phyloP scores from a whole-genome alignment of 768 basidiomycete genomes.

The Xerocomus potaroensis region DNA sequence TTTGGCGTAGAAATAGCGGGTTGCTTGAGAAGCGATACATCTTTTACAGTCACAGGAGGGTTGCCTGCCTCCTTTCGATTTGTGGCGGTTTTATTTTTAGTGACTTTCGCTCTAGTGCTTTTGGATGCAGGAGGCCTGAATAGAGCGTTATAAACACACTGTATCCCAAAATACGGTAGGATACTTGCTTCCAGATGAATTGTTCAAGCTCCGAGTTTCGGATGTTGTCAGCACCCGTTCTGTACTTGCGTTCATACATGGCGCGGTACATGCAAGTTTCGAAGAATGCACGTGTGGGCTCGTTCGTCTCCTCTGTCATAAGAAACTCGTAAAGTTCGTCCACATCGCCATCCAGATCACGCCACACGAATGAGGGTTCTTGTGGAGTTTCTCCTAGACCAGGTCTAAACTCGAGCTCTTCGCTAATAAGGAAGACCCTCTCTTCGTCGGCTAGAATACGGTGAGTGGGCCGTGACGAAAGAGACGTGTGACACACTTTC shows the following conservation, averaged over 20 bases:
- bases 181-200: slow-evolving; percentile 75
- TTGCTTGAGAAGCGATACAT: slow-evolving; percentile 8
- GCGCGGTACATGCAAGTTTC: slow-evolving; percentile 94
- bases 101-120: slow-evolving; percentile 13
- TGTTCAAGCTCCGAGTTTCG: slow-evolving; percentile 66
- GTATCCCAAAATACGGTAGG: neutral
- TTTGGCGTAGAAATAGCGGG: slow-evolving; percentile 11
- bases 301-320: slow-evolving; percentile 66
- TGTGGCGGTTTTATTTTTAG: slow-evolving; percentile 12
- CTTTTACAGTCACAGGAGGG: slow-evolving; percentile 1
- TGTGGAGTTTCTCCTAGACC: slow-evolving; percentile 66
- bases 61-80: slow-evolving; percentile 8
- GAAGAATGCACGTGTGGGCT: slow-evolving; percentile 80
- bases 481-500: slow-evolving; percentile 53
- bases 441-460: slow-evolving; percentile 79
- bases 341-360: slow-evolving; percentile 85
- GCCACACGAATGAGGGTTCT: slow-evolving; percentile 85
- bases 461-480: slow-evolving; percentile 3
- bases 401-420: slow-evolving; percentile 82
- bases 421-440: slow-evolving; percentile 84
- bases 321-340: slow-evolving; percentile 96
- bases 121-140: slow-evolving; percentile 23
- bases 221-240: slow-evolving; percentile 61
- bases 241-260: slow-evolving; percentile 94
- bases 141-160: neutral